These are phyloP conservation scores for Camelina hispida DNA, from an alignment of 345 rosid species.

Conservation along the genomic window DNA sequence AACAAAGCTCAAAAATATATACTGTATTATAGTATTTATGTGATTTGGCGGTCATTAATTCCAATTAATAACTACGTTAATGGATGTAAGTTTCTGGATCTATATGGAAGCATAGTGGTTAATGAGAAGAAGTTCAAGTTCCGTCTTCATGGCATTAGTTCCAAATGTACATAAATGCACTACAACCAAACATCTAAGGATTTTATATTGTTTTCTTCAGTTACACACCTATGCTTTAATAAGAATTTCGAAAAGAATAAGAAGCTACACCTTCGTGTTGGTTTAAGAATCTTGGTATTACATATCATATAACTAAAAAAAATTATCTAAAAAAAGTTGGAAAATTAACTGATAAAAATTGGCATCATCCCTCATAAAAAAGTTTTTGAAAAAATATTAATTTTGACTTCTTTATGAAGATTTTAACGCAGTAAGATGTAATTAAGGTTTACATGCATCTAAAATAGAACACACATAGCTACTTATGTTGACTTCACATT, in stretches of 20 bases:
- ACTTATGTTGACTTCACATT: not conserved
- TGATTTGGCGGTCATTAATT: too few relatives aligned
- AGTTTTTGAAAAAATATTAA: too few relatives aligned
- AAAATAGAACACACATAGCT: not conserved
- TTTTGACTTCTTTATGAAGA: not conserved
- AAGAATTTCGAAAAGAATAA: not conserved
- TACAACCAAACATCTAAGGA: not conserved
- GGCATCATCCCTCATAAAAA: too few relatives aligned
- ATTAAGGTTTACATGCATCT: not conserved
- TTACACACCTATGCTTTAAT: not conserved
- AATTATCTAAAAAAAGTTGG: not conserved
- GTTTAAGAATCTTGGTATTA: not conserved
- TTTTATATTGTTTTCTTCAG: not conserved
- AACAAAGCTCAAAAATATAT: too few relatives aligned
- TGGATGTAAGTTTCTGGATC: not conserved
- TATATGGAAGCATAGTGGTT: too few relatives aligned
- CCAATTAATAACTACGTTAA: not conserved
- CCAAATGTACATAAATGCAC: too few relatives aligned
- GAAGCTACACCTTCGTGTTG: not conserved
- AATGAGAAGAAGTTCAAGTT: not conserved
- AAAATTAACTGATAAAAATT: too few relatives aligned
- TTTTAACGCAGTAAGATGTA: not conserved
- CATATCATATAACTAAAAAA: not conserved
- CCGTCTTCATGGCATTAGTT: not conserved
- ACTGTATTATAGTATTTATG: too few relatives aligned